A percentile compares a stretch with the other conserved stretches of the same genome.
phyloP scores from a whole-genome alignment of 208 protist genomes.

The Spongospora subterranea region DNA sequence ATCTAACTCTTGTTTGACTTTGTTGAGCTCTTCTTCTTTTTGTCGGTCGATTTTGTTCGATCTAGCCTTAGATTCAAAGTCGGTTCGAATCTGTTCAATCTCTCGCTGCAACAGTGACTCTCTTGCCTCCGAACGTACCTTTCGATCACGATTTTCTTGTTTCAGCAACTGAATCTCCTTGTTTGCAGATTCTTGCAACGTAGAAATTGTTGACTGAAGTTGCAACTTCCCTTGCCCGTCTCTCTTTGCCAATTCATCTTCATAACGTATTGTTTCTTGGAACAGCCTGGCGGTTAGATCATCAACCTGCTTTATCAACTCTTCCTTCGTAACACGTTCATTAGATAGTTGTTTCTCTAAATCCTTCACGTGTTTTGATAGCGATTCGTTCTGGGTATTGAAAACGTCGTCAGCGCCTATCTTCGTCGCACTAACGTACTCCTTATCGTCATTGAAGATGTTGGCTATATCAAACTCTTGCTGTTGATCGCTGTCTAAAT shows the following conservation, averaged over 20 bases:
- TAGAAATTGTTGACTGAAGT: too few species aligned
- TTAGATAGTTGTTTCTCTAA: not conserved
- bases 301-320: not conserved
- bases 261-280: not conserved
- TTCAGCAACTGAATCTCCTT: not conserved
- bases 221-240: not conserved
- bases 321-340: not conserved
- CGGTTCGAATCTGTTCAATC: not conserved
- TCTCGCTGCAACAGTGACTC: not conserved
- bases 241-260: not conserved
- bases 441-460: too few species aligned
- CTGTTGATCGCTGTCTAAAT: not conserved
- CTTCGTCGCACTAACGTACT: too few species aligned
- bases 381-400: too few species aligned
- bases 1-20: too few species aligned
- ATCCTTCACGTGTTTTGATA: too few species aligned
- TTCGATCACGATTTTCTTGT: not conserved
- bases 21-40: not conserved
- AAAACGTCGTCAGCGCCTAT: too few species aligned
- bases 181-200: not conserved
- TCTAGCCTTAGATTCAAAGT: not conserved
- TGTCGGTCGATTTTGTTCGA: not conserved
- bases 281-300: not conserved
- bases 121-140: not conserved
- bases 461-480: not conserved